Evolutionary conservation across 169 alveolate species (phyloP), one percentile per base, ranked within the genome.

Genomic region (Miamiensis avidus): DNA sequence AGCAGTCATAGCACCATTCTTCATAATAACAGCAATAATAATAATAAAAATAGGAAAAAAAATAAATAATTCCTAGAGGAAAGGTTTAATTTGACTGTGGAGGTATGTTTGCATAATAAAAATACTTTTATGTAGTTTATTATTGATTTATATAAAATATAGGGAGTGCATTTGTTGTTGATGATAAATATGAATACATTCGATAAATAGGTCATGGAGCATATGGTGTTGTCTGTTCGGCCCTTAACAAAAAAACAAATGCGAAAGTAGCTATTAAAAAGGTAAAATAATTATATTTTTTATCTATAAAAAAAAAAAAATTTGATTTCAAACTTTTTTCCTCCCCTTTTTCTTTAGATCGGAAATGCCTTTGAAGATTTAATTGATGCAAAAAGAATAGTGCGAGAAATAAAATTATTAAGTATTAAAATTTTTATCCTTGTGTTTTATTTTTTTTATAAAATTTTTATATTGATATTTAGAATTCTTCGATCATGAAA

Each of bases 241-340:
- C 94, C 20, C n/a, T 65, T 27, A 90, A 86, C 65, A 82, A 91
- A 81, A 82, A 86, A 82, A 89, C 89, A 29, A 86, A 79, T n/a
- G 33, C 82, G n/a, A 87, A 87, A 85, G 95, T 96, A 31, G 98
- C 98, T 11, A 96, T 96, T 33, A 96, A 96, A 83, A 95, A 95
- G 75, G 92, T 88, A 82, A 49, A 49, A 49, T 49, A 49, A 49
- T 49, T 11, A 49, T 77, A n/a, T 15, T 73, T 1, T 15, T 15
- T 74, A 84, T 84, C 76, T 49, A 82, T 75, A 1, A 75, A 82
- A 31, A 82, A 75, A 30, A 49, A 64, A 76, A 84, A 75, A 84
- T 75, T 64, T 74, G 34, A 85, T 83, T 78, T 76, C 28, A 73
- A 11, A 49, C 29, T 30, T 34, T 25, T 32, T 25, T 79, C 64